Evolutionary conservation across 352 stramenopile species (phyloP), one percentile per base, ranked within the genome.

Genomic region (Pythium utonaiense): DNA sequence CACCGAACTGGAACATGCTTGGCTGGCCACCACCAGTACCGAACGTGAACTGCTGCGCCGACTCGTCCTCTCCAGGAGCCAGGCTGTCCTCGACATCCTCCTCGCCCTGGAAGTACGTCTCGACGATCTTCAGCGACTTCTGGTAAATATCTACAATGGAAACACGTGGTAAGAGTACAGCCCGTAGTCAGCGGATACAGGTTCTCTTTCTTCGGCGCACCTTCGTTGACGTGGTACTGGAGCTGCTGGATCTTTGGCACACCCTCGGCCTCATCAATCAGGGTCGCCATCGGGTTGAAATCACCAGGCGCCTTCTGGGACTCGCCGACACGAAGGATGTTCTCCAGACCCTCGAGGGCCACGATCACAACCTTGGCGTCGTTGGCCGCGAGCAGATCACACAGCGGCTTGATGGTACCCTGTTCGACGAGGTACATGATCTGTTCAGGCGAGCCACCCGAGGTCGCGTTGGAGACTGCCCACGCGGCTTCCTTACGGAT

Each of bases 341-440:
- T 99, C 66, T 99, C 97, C 27, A 99, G 87, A 21, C 96, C 97
- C 74, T 99, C 97, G 30, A 99, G 77, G 13, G 97, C 96, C 48
- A 99, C 98, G 30, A 96, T 98, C 44, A 99, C 89, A 73, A 99
- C 97, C 83, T 99, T 99, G 7, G 93, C 83, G 73, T 99, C 97
- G 66, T 96, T 93, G 10, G 98, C 91, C 16, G 90, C 90, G 30
- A 99, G 83, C 60, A 99, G 76, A 67, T 98, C 94, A 72, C 95
- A 99, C n/a, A 99, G 74, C 24, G 97, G 96, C 53, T 89, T 88
- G 71, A 99, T 99, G 75, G 31, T 66, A 90, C 95, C 97, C 64
- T 98, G 81, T 50, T 86, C 79, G 13, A 99, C 96, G 41, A 99
- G 81, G 60, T 98, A 96, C 74, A 97, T 97, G 54, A 99, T 98